Percentiles rank a stretch among this genome's conserved stretches.
Evolutionary conservation across 2,329 filamentous ascomycete genomes (phyloP).

Genomic region (Fusarium humuli): DNA sequence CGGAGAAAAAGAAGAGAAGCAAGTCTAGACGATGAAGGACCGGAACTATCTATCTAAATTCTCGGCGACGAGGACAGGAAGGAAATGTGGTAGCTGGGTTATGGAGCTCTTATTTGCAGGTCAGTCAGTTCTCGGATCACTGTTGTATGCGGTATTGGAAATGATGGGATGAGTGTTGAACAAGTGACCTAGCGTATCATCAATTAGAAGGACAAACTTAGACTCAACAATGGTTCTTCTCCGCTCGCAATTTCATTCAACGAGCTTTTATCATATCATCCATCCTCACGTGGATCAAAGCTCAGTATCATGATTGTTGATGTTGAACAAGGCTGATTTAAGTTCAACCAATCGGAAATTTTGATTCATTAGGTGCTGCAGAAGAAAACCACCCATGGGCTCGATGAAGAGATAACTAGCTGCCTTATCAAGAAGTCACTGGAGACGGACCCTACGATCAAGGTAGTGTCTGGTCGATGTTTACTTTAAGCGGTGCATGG

Average conservation of each 20-base stretch:
- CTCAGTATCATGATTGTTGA: not conserved
- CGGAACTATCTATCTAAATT: not conserved
- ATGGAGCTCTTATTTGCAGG: not conserved
- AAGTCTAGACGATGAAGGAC: conserved; percentile 2
- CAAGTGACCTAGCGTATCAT: not conserved
- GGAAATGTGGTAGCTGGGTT: not conserved
- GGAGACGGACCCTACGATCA: not conserved
- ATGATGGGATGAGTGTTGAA: not conserved
- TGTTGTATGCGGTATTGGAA: not conserved
- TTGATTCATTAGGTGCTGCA: not conserved
- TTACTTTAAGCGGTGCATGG: not conserved
- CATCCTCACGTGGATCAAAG: not conserved
- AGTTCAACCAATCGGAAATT: conserved; percentile 19
- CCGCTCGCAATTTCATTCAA: not conserved
- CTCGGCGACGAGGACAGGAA: not conserved
- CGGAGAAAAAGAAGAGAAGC: conserved; percentile 4
- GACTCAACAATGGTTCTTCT: not conserved
- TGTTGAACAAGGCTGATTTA: conserved; percentile 21
- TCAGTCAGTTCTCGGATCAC: not conserved
- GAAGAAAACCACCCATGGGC: not conserved
- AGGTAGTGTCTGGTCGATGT: not conserved
- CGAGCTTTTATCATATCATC: not conserved
- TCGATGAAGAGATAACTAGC: not conserved
- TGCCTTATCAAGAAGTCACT: not conserved
- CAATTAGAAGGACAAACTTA: not conserved